phyloP scores from a whole-genome alignment of 1,284 basidiomycete species.

The Chalciporus piperatoides region DNA sequence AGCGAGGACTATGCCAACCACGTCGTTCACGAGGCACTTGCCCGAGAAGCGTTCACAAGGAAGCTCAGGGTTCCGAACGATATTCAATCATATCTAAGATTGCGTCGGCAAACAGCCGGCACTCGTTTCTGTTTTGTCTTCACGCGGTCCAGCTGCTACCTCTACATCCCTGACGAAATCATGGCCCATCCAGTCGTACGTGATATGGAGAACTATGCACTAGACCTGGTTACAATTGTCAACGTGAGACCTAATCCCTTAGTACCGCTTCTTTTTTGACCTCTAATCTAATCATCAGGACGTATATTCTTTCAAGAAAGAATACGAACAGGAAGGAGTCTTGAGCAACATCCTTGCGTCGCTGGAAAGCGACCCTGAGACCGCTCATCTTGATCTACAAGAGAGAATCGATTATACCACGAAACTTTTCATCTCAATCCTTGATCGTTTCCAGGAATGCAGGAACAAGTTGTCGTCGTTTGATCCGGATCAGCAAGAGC shows the following conservation, averaged over 20 bases:
- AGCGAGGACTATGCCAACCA: neutral
- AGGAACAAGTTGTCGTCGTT: conserved; percentile 20
- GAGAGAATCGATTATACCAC: conserved; percentile 15
- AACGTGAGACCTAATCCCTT: conserved; percentile 18
- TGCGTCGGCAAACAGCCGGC: conserved; percentile 27
- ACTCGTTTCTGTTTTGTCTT: conserved; percentile 28
- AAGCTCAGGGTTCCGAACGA: conserved; percentile 10
- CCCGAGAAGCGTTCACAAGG: neutral
- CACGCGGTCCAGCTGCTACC: conserved; percentile 27
- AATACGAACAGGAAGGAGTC: conserved; percentile 27
- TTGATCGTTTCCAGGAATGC: conserved; percentile 23
- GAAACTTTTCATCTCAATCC: conserved; percentile 14
- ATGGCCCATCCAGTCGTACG: conserved; percentile 20
- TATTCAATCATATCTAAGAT: conserved; percentile 27
- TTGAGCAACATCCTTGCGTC: conserved; percentile 26
- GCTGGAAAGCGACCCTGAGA: conserved; percentile 20
- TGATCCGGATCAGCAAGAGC: conserved; percentile 11
- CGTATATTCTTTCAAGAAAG: conserved; percentile 32
- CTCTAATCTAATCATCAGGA: conserved; percentile 16
- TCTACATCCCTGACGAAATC: conserved; percentile 26
- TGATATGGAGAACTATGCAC: conserved; percentile 28
- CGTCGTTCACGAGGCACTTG: neutral
- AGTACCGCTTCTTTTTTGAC: neutral
- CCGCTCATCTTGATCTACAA: conserved; percentile 18
- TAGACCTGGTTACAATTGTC: conserved; percentile 28